Evolutionary conservation across 169 alveolate species (phyloP), one percentile per base, ranked within the genome.

Genomic region (Cryptosporidium andersoni): DNA sequence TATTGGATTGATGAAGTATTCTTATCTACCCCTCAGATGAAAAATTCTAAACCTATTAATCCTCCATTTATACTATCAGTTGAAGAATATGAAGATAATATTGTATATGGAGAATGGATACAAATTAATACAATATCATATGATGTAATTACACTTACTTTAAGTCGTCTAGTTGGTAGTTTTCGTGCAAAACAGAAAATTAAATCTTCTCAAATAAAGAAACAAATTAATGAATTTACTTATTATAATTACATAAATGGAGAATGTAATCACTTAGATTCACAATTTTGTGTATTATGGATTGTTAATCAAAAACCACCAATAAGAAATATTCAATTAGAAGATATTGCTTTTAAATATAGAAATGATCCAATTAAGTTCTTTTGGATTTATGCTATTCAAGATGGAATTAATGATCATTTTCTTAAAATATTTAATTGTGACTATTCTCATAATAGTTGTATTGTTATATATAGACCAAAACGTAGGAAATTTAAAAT

Each of bases 321-420:
- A 48, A 47, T 8, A 56, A 56, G 55, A 3, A 58, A 55, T n/a
- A 55, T 58, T 14, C 52, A 52, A 1, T 74, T 48, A 34, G 85
- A 74, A 16, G 62, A 47, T 8, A 58, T 74, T 8, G 55, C 85
- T 37, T 74, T 58, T 60, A 74, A 74, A 52, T 74, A 74, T 60
- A 74, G 85, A 74, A 74, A 74, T 40, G 85, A 74, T 51, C 85
- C 85, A 37, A 74, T 74, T 37, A 60, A 60, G 52, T 74, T 74
- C 40, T 74, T 74, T 37, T 74, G 85, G 85, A 74, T 74, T 39
- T 56, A 66, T 43, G 67, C 85, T 40, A 39, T 60, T 60, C 43
- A 45, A 60, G 25, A 74, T 16, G 85, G 85, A 48, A 74, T 58
- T 58, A 74, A 74, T 60, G 12, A 48, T 64, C 65, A 53, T 36